Base-by-base conservation (phyloP, 2,329 filamentous ascomycete genomes). In the Talaromyces sp. region DNA sequence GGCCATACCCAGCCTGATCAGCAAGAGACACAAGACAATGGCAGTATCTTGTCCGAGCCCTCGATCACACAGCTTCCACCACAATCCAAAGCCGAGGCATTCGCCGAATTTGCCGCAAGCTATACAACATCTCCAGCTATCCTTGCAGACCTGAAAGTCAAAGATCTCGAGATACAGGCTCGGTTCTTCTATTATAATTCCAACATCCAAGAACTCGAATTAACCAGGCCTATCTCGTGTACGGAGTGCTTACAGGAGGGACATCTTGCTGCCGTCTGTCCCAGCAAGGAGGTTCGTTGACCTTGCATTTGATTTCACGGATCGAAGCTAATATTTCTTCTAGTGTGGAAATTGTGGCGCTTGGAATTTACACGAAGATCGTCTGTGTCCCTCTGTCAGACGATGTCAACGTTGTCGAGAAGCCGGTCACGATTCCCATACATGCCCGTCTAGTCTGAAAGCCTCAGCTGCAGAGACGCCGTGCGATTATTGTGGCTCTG, bases 401-500 rank as follows among this genome's bases (percentile, higher is more conserved):
- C 66, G 75, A 62, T 78, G 76, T 63, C 66, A 72, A 51, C 84
- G 83, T 66, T 90, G 88, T 70, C 80, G 77, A 50, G 82, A 86
- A 69, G 75, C 81, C 43, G 87, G 87, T 9, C 88, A 91, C 65
- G 64, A 66, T 53, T 70, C 73, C 17, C 64, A 70, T 1, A 63
- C 72, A 7, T 90, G 87, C 66, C 65, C 70, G 1, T 83, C 87
- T 61, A 83, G 84, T 60, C 76, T 88, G 15, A 79, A 79, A 61
- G 77, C 78, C 15, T 83, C 86, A 57, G 77, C 78, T 25, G 57
- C 63, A n/a, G 73, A 76, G 21, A 73, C 80, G 48, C 78, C 80
- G 2, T 91, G 88, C 67, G 81, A 82, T 10, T 75, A 84, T 35
- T 91, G 88, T 69, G 74, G 74, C 39, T 78, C 78, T 6, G 62